Base-by-base conservation (phyloP, 1,139 yeast genomes). In the Barnettozyma hawaiiensis region DNA sequence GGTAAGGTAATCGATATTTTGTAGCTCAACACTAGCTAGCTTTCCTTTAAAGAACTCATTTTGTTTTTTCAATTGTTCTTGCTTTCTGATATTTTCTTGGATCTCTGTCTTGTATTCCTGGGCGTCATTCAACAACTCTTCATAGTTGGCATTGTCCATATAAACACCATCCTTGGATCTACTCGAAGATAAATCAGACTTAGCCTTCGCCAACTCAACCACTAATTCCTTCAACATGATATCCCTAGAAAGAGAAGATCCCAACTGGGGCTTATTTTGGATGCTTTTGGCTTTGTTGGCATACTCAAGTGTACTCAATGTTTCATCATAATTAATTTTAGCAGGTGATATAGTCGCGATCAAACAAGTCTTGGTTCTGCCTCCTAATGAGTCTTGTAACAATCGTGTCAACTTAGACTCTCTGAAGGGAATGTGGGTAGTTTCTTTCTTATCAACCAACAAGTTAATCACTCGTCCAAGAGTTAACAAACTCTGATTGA, bases 301-400 rank as follows among this genome's bases (percentile, higher is more conserved):
- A 59, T 80, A 80, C 49, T 78, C 84, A 39, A 80, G 63, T 0
- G 86, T 80, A 31, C 83, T 78, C 35, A 73, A 60, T 1, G 86
- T 80, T 54, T 80, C 86, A 28, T 79, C 84, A 22, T 72, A 60
- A 47, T 77, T 78, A 14, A 77, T 62, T 56, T 70, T 75, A 10
- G 85, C 84, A 0, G 86, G 86, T 0, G 85, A 79, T 7, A 80
- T 73, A 1, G 85, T 80, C 7, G 85, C 83, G 20, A 80, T 77
- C 44, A 80, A 61, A 4, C 80, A 73, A 0, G 86, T 80, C 53
- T 78, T 79, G 2, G 85, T 79, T 50, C 75, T 69, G 4, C 86
- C 86, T 3, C 85, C 85, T 20, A 80, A 62, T 0, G 85, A 79
- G 53, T 80, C 86, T 52, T 77, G 83, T 36, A 80, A 63, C 28